Percentiles rank a stretch among this genome's conserved stretches.
Evolutionary conservation across 129 eudicot genomes (phyloP).

Genomic region (carrot (Daucus carota)): DNA sequence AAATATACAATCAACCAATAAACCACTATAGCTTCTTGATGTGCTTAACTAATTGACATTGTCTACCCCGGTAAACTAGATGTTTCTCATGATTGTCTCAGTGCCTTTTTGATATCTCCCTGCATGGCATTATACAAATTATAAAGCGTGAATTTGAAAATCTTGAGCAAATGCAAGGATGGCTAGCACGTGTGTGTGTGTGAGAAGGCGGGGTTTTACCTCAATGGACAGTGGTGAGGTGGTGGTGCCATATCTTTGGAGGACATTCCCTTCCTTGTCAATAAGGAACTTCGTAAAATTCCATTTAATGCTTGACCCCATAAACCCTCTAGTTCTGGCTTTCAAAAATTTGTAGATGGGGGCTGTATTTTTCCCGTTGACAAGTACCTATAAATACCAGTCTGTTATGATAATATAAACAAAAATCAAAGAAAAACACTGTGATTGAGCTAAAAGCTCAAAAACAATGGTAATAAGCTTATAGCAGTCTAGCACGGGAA

Average conservation of each 20-base stretch:
- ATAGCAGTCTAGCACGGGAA: background rate
- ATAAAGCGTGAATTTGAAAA: background rate
- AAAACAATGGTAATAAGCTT: background rate
- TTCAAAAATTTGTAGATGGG: conserved; percentile 81
- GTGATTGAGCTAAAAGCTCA: background rate
- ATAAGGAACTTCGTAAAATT: conserved; percentile 91
- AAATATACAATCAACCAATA: background rate
- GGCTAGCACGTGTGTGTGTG: background rate
- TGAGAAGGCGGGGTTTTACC: conserved; percentile 25
- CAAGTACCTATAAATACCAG: conserved; percentile 41
- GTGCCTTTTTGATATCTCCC: conserved; percentile 62
- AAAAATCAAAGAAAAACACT: background rate
- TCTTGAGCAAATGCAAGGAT: background rate
- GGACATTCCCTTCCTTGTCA: conserved; percentile 69
- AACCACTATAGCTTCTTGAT: background rate
- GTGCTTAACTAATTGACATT: background rate
- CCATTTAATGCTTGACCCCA: conserved; percentile 80
- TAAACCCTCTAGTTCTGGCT: conserved; percentile 50
- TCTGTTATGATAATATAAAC: background rate
- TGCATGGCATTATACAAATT: conserved; percentile 22
- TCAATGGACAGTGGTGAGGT: conserved; percentile 67
- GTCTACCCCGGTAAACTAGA: background rate
- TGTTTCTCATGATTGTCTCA: conserved; percentile 26
- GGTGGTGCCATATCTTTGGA: conserved; percentile 58
- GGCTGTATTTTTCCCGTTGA: conserved; percentile 65